Evolutionary conservation across 345 rosid species (phyloP).

Genomic region (Garcia nutans): DNA sequence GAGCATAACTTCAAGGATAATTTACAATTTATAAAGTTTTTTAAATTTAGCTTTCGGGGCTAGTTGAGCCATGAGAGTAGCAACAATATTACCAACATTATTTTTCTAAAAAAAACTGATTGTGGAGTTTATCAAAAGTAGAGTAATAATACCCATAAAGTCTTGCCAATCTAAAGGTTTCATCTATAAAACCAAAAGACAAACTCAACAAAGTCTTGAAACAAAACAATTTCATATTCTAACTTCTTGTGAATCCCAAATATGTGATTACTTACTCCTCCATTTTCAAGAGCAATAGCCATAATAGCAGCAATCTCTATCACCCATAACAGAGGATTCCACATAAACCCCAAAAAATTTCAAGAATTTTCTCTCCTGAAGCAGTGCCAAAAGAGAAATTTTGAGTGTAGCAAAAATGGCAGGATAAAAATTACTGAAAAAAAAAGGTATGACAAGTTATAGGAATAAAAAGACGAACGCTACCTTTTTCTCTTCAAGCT

Average conservation of each 20-base stretch:
- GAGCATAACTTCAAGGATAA: background rate
- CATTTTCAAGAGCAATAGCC: constrained; percentile 99
- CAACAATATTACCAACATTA: constrained; percentile 95
- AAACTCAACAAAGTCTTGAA: background rate
- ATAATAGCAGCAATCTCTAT: constrained; percentile 99
- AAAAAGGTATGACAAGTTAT: background rate
- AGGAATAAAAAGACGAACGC: background rate
- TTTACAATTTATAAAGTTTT: background rate
- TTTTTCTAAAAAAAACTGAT: constrained; percentile 96
- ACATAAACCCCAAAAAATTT: constrained; percentile 96
- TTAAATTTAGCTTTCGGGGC: constrained; percentile 74
- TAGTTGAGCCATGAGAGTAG: constrained; percentile 96
- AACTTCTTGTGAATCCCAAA: background rate
- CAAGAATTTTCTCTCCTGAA: constrained; percentile 84
- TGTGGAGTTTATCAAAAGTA: constrained; percentile 84
- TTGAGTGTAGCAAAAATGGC: constrained; percentile 2
- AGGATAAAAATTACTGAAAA: background rate
- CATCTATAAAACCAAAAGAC: constrained; percentile 42
- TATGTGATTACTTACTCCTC: constrained; percentile 68
- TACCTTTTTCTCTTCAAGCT: constrained; percentile 93
- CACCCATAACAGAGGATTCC: constrained; percentile 99
- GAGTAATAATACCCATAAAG: constrained; percentile 86
- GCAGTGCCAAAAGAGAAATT: constrained; percentile 7
- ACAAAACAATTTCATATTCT: background rate
- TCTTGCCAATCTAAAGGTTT: constrained; percentile 99